phyloP scores from a whole-genome alignment of 2,329 filamentous ascomycete genomes.

The Epichloe hybrida region DNA sequence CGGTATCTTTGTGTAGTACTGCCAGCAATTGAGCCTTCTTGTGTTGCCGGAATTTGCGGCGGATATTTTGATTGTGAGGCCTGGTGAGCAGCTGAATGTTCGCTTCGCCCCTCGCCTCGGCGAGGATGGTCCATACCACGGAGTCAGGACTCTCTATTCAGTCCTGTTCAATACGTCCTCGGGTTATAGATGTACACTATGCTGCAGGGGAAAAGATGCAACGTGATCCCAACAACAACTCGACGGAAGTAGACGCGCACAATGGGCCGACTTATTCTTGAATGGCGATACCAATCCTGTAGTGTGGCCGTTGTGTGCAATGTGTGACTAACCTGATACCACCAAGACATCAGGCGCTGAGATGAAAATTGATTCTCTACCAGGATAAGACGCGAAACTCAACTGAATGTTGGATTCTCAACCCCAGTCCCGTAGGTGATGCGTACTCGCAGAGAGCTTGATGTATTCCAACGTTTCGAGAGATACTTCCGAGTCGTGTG shows the following conservation, averaged over 20 bases:
- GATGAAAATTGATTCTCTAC: neutral
- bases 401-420: neutral
- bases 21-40: slow-evolving; percentile 23
- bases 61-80: slow-evolving; percentile 40
- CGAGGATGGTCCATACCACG: slow-evolving; percentile 68
- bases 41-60: slow-evolving; percentile 34
- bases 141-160: slow-evolving; percentile 29
- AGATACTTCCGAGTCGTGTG: neutral
- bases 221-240: neutral
- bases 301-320: neutral
- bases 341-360: neutral
- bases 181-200: neutral
- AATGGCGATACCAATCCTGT: slow-evolving; percentile 43
- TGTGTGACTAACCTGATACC: neutral
- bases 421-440: neutral
- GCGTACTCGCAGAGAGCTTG: neutral
- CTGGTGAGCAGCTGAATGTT: slow-evolving; percentile 48
- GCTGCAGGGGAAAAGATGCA: neutral
- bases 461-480: neutral
- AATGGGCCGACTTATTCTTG: slow-evolving; percentile 26
- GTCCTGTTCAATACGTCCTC: neutral
- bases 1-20: slow-evolving; percentile 30
- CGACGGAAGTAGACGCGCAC: no score
- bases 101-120: slow-evolving; percentile 62
- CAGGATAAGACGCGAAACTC: neutral